Evolutionary conservation across 1,139 yeast species (phyloP).

Genomic region (Kazachstania sp.): DNA sequence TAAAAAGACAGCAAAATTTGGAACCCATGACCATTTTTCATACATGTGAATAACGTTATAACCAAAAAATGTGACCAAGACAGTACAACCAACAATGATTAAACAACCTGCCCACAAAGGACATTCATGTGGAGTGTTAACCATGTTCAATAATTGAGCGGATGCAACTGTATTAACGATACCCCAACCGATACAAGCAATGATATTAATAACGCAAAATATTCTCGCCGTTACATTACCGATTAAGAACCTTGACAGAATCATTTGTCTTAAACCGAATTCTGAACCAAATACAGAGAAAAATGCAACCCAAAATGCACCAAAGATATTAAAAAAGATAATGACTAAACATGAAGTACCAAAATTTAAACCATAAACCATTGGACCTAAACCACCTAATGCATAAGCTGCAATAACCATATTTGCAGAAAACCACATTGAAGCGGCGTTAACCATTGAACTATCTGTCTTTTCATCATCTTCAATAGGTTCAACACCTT

Average conservation of each 20-base stretch:
- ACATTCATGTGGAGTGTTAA: constrained; percentile 46
- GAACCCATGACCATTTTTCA: constrained; percentile 40
- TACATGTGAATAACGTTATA: constrained; percentile 34
- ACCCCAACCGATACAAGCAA: constrained; percentile 93
- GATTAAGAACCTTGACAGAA: constrained; percentile 64
- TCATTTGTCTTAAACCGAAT: constrained; percentile 82
- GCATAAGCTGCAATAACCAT: constrained; percentile 78
- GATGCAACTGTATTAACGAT: constrained; percentile 88
- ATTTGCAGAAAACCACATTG: constrained; percentile 91
- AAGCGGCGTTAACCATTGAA: constrained; percentile 59
- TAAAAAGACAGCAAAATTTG: constrained; percentile 60
- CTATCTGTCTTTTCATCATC: constrained; percentile 41
- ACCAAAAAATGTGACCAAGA: constrained; percentile 72
- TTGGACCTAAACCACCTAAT: constrained; percentile 68
- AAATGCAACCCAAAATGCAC: constrained; percentile 70
- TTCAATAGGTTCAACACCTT: constrained; percentile 40
- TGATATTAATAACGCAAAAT: constrained; percentile 66
- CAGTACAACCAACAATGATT: constrained; percentile 57
- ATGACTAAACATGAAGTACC: constrained; percentile 49
- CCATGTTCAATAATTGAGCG: constrained; percentile 73
- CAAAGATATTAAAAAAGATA: constrained; percentile 63
- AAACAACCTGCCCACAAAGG: constrained; percentile 92
- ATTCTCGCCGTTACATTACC: constrained; percentile 70
- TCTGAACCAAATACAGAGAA: constrained; percentile 76
- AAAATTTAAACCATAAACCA: constrained; percentile 42